These are phyloP conservation scores for Chrysopogon serrulatus DNA, from an alignment of 176 grass and related monocot species.

Conservation along the genomic window DNA sequence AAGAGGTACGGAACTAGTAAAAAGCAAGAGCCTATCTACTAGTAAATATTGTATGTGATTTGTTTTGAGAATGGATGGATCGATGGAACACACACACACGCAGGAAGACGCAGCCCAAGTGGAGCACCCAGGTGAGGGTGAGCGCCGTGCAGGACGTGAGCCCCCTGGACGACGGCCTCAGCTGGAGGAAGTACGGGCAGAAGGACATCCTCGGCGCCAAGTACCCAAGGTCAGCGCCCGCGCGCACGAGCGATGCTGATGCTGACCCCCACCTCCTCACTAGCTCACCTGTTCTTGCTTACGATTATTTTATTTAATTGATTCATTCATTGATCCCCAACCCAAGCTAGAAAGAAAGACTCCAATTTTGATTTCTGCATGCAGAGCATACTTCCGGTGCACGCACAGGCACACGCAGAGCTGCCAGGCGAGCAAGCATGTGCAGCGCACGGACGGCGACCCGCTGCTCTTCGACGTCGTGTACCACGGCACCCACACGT, in stretches of 20 bases:
- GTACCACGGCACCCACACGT: constrained; percentile 71
- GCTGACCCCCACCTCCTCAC: background rate
- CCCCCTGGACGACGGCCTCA: constrained; percentile 74
- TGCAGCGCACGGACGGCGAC: constrained; percentile 74
- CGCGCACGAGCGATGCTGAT: background rate
- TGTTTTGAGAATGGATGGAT: background rate
- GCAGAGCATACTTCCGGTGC: constrained; percentile 94
- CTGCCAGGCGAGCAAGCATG: constrained; percentile 78
- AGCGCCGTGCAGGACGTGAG: constrained; percentile 39
- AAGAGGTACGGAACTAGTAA: constrained; percentile 36
- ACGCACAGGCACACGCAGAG: constrained; percentile 73
- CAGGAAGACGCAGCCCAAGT: constrained; percentile 74
- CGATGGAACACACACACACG: background rate
- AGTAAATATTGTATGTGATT: too few species aligned
- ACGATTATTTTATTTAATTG: background rate
- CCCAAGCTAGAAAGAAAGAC: too few species aligned
- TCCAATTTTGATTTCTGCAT: background rate
- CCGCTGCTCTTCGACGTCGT: constrained; percentile 74
- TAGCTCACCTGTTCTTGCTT: too few species aligned
- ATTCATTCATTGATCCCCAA: background rate
- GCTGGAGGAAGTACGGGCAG: constrained; percentile 99
- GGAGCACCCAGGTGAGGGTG: constrained; percentile 66
- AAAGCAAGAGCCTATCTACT: too few species aligned
- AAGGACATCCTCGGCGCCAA: constrained; percentile 96
- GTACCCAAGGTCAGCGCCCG: constrained; percentile 69